Evolutionary conservation across 2,329 filamentous ascomycete species (phyloP), one percentile per base, ranked within the genome.

Genomic region (Pseudocercospora eumusae): DNA sequence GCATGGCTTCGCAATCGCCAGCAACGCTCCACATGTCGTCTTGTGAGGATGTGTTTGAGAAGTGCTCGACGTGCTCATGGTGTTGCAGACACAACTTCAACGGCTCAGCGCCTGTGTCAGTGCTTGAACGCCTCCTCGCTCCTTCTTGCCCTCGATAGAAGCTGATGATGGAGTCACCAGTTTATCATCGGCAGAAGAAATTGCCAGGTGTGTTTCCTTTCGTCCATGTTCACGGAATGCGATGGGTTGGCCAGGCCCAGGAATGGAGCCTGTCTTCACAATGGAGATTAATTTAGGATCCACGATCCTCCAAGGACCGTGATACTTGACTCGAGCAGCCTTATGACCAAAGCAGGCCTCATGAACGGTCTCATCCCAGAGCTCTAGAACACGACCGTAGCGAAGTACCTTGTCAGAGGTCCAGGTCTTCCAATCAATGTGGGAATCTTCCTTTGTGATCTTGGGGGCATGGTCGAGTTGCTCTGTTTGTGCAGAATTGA

Each of bases 391-490:
- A 8, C 83, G 81, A 56, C 84, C 78, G 4, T 84, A 81, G 4
- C 83, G 79, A 5, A 78, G 72, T 15, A 93, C 81, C 0, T 85
- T 81, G 2, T 79, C 75, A n/a, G 81, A 77, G 0, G 78, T 77
- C 81, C 85, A 86, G 3, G 70, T 74, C 0, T 66, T 50, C 82
- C 88, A 91, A 64, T 87, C 77, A 7, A 96, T 76, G 62, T 86
- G 83, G 1, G 80, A 78, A 68, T 93, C 86, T 5, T 81, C 76
- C 59, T 88, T 84, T 1, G 77, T 84, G 63, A 96, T 85, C 73
- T 96, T 96, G 1, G 86, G 84, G 0, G 93, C 93, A 70, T 88
- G 83, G 6, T 71, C 74, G 8, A 59, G 27, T 0, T 59, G 18
- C 79, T 64, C 15, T 69, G 70, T 54, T 7, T 40, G 7, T 8